Evolutionary conservation across 202 grass and related monocot species (phyloP), one percentile per base, ranked within the genome.

Genomic region (Saccharum hybrid): DNA sequence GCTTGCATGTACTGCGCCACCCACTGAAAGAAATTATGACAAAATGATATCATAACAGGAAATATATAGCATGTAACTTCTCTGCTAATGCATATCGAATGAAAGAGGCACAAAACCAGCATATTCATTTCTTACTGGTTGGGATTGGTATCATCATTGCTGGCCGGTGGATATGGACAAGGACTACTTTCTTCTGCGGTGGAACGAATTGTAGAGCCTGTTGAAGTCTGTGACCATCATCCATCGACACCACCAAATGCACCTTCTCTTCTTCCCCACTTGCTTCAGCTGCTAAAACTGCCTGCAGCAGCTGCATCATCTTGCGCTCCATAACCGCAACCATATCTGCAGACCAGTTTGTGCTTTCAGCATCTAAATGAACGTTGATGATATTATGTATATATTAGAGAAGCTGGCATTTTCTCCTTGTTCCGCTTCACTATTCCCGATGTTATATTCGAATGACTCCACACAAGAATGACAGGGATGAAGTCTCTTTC

Each of bases 131-230:
- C 77, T 68, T 68, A 68, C 77, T 40, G 31, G 43, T 39, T 5
- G 63, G 42, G 62, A 66, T 38, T 39, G 77, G 78, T 34, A 81
- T 81, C 78, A 69, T 81, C 48, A 39, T 81, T 11, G 78, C 78
- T 42, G 49, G 78, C n/a, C 48, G 66, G 78, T 81, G 48, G 48
- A 81, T 40, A 68, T 71, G 49, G 36, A 81, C 46, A 18, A 81
- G 66, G 51, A 81, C 49, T 40, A 71, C 46, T 39, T 71, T 57
- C 10, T 5, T 71, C 36, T 19, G 68, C 6, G 1, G 14, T 14
- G 36, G 51, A 71, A 71, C 10, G 2, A 41, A 33, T 23, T 23
- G 49, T 34, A 81, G 21, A 41, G 49, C 64, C 30, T 56, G 46
- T 40, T 68, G 45, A 37, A 71, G 21, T 56, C 26, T 70, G 34